Evolutionary conservation across 331 rosid species (phyloP).

Genomic region (Rhamnella rubrinervis): DNA sequence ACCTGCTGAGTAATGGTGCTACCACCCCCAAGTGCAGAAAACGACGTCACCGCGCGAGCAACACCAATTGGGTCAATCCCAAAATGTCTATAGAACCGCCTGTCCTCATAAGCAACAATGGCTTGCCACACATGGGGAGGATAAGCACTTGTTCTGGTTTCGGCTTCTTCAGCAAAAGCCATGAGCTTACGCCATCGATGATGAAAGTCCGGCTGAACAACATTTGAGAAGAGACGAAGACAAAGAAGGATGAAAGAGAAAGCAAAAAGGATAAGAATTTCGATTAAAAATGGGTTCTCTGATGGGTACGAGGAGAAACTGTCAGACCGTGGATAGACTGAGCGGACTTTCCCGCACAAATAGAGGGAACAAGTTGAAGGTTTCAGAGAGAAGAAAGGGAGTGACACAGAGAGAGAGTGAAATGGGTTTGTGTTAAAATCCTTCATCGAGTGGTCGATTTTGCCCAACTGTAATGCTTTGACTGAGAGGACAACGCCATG

Average conservation of each 20-base stretch:
- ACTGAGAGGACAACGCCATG: constrained; percentile 2
- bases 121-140: constrained; percentile 25
- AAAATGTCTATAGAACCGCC: constrained; percentile 26
- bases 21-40: constrained; percentile 36
- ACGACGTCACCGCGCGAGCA: constrained; percentile 20
- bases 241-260: constrained; percentile 21
- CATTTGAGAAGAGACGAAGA: constrained; percentile 20
- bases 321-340: constrained; percentile 2
- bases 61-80: constrained; percentile 36
- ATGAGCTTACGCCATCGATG: constrained; percentile 26
- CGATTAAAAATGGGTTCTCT: background rate
- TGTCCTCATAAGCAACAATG: constrained; percentile 27
- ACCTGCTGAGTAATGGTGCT: constrained; percentile 37
- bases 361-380: constrained; percentile 14
- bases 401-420: background rate
- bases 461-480: constrained; percentile 6
- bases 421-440: background rate
- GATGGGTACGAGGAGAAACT: background rate
- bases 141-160: constrained; percentile 24
- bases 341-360: background rate
- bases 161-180: constrained; percentile 19
- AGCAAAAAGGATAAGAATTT: constrained; percentile 1
- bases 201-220: constrained; percentile 23
- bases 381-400: background rate
- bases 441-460: background rate